Evolutionary conservation across 768 basidiomycete species (phyloP).

Genomic region (Arthromyces matolae): DNA sequence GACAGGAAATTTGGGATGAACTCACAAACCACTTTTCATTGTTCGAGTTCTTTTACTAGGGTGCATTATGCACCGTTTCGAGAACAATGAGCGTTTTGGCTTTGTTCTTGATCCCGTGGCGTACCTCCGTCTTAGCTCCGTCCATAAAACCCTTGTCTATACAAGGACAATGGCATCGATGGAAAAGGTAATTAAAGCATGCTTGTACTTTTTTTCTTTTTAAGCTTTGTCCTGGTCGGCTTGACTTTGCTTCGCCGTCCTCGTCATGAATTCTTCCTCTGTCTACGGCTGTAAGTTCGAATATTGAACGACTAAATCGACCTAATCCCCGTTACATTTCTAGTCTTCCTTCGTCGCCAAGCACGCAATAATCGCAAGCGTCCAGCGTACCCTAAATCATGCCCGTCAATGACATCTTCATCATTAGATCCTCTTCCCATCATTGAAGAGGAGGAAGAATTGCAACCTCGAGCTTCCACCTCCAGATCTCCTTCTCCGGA

Average conservation of each 20-base stretch:
- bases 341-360: conserved; percentile 27
- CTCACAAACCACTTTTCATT: conserved; percentile 7
- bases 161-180: conserved; percentile 6
- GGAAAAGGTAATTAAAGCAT: conserved; percentile 20
- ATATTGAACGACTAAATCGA: too few species aligned
- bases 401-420: conserved; percentile 15
- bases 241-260: conserved; percentile 17
- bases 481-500: conserved; percentile 15
- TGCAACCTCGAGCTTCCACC: conserved; percentile 14
- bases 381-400: conserved; percentile 6
- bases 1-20: conserved; percentile 7
- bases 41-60: background rate
- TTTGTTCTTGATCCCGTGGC: too few species aligned
- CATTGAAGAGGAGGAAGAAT: conserved; percentile 36
- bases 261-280: conserved; percentile 23
- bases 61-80: too few species aligned
- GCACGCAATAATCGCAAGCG: conserved; percentile 24
- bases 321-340: too few species aligned
- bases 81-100: background rate
- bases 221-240: too few species aligned
- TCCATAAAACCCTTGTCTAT: background rate
- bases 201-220: conserved; percentile 25
- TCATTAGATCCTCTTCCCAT: conserved; percentile 24
- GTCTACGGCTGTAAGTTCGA: conserved; percentile 28
- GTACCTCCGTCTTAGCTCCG: too few species aligned